Evolutionary conservation across 257 asterid genomes (phyloP).

Genomic region (Verbascum thapsus): DNA sequence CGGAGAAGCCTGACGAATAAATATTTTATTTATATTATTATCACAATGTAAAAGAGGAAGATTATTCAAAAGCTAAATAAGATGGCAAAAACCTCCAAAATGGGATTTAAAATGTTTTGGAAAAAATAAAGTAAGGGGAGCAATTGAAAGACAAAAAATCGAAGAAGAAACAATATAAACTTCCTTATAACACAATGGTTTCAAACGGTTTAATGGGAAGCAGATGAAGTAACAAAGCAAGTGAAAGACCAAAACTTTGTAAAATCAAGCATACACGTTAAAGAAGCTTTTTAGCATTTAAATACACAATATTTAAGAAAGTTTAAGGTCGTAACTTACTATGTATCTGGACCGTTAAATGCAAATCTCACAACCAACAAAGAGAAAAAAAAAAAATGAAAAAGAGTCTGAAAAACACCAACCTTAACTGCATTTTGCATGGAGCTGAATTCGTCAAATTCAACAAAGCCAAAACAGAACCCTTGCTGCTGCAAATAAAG

Average conservation of each 20-base stretch:
- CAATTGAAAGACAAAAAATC: background rate
- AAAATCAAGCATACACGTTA: background rate
- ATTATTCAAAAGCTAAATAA: constrained; percentile 5
- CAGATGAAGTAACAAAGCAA: constrained; percentile 14
- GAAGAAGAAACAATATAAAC: background rate
- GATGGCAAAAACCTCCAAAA: background rate
- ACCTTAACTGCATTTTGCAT: constrained; percentile 87
- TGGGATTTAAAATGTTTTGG: background rate
- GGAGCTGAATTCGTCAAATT: constrained; percentile 68
- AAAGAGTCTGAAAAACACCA: constrained; percentile 19
- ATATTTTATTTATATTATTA: background rate
- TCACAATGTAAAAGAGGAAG: background rate
- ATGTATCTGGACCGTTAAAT: too few species aligned
- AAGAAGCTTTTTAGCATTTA: constrained; percentile 30
- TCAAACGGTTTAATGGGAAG: background rate
- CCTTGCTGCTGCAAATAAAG: constrained; percentile 62
- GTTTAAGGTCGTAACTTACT: background rate
- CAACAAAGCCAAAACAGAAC: constrained; percentile 88
- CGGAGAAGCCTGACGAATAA: constrained; percentile 66
- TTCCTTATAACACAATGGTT: background rate
- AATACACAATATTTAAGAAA: background rate
- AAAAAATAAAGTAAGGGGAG: background rate
- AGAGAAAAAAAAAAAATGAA: background rate
- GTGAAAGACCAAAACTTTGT: background rate
- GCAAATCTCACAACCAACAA: too few species aligned